Evolutionary conservation across 352 stramenopile genomes (phyloP), one percentile per base, ranked within the genome.

Genomic region (Phytophthora nicotianae): DNA sequence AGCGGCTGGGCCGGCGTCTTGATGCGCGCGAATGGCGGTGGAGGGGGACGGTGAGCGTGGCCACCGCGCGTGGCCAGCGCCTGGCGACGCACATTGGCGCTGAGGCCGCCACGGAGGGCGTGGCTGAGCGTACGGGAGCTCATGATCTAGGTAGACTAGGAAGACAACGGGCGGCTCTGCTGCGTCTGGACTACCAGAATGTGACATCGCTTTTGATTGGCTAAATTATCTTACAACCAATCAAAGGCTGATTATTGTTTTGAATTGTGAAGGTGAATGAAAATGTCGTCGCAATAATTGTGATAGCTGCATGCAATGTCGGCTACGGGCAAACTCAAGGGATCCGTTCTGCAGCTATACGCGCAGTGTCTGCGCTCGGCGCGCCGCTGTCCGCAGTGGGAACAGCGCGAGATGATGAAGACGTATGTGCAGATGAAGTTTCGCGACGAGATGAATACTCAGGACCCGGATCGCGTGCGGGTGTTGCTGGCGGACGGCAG

Each of bases 331-430:
- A 63, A 75, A 33, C 64, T 77, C 27, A 72, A 56, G 50, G 58
- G 68, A 17, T 20, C 76, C 16, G 79, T 90, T 58, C 72, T 92
- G 58, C 47, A 68, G 21, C 56, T 96, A 57, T 96, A 93, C 43
- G 72, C 72, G 20, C 74, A 78, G 46, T 96, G 87, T 65, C 65
- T 96, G 65, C 85, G 78, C 23, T 94, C 87, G 37, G 85, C 87
- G 41, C 72, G 71, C 33, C 74, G 72, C 32, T 96, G 87, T 47
- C 87, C 87, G 17, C 74, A 90, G 50, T 91, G 81, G 74, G 75
- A 90, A 50, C 82, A 96, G 66, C 85, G 87, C 29, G 76, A 93
- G 70, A 93, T 90, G 70, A 92, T 96, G 87, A 88, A 79, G 41
- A 58, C 68, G 17, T 96, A 96, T 52, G 79, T 92, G 14, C 50